Percentiles rank a stretch among this genome's conserved stretches.
Conservation (phyloP, 2,329 filamentous ascomycete genomes). For the Penicillium vulpinum region DNA sequence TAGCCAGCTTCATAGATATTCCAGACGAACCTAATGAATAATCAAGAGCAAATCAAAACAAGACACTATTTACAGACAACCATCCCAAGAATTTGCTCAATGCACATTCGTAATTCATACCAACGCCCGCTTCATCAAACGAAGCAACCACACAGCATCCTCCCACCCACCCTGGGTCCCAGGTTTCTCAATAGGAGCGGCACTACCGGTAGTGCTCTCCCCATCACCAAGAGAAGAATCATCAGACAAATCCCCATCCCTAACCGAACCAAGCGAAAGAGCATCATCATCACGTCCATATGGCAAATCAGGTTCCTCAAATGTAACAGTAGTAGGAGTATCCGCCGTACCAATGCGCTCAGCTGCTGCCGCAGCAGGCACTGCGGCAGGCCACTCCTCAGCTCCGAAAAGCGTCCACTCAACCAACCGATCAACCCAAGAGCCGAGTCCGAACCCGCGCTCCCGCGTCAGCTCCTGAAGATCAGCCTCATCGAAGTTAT, state of each 20-base stretch:
- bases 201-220: background rate
- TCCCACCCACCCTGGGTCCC: conserved; percentile 54
- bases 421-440: conserved; percentile 59
- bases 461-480: conserved; percentile 53
- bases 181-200: conserved; percentile 34
- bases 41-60: background rate
- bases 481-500: conserved; percentile 54
- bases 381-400: conserved; percentile 42
- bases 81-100: background rate
- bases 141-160: conserved; percentile 60
- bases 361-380: conserved; percentile 1
- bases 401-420: conserved; percentile 59
- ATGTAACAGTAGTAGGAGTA: conserved; percentile 27
- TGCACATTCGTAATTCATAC: conserved; percentile 21
- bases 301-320: conserved; percentile 15
- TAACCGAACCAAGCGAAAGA: conserved; percentile 13
- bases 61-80: conserved; percentile 3
- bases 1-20: background rate
- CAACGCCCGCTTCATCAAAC: conserved; percentile 48
- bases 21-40: background rate
- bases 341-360: conserved; percentile 19
- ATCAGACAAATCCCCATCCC: conserved; percentile 20
- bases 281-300: conserved; percentile 10
- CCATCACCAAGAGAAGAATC: conserved; percentile 32
- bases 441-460: conserved; percentile 56